A percentile compares a stretch with the other conserved stretches of the same genome.
phyloP scores from a whole-genome alignment of 768 basidiomycete genomes.

The Mycena venus region DNA sequence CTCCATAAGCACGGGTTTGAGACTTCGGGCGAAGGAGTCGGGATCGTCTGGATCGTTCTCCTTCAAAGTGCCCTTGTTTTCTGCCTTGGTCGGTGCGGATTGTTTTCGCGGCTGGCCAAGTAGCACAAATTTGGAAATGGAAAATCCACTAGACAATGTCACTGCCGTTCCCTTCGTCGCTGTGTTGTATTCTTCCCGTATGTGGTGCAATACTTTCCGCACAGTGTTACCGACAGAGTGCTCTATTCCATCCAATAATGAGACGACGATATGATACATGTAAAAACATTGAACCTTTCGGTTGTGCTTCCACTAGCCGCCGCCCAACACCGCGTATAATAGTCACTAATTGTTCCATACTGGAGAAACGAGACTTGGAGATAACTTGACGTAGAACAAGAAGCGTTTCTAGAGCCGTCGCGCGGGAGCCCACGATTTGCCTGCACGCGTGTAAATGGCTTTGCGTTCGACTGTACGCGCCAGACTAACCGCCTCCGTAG shows the following conservation, averaged over 20 bases:
- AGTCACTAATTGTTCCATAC: conserved; percentile 86
- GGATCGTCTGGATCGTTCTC: conserved; percentile 84
- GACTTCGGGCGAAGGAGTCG: conserved; percentile 78
- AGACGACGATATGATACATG: conserved; percentile 24
- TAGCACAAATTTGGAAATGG: conserved; percentile 87
- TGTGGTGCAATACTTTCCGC: conserved; percentile 91
- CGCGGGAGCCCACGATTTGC: conserved; percentile 91
- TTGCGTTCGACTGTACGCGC: conserved; percentile 13
- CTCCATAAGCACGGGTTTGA: conserved; percentile 96
- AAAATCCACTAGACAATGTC: conserved; percentile 62
- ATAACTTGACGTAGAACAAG: conserved; percentile 92
- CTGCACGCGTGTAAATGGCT: conserved; percentile 56
- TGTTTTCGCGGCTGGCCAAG: conserved; percentile 81
- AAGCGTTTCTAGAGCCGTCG: conserved; percentile 91
- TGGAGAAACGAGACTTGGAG: conserved; percentile 86
- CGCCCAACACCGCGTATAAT: conserved; percentile 86
- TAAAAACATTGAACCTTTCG: conserved; percentile 77
- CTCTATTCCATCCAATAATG: conserved; percentile 63
- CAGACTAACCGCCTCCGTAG: conserved; percentile 77
- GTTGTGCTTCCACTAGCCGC: conserved; percentile 89
- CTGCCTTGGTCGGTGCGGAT: conserved; percentile 55
- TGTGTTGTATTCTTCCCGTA: conserved; percentile 94
- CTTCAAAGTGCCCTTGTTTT: conserved; percentile 69
- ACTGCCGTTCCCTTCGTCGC: conserved; percentile 67
- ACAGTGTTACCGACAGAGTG: conserved; percentile 96